Evolutionary conservation across 139 green algal genomes (phyloP).

Genomic region (Pseudopediastrum boryanum): DNA sequence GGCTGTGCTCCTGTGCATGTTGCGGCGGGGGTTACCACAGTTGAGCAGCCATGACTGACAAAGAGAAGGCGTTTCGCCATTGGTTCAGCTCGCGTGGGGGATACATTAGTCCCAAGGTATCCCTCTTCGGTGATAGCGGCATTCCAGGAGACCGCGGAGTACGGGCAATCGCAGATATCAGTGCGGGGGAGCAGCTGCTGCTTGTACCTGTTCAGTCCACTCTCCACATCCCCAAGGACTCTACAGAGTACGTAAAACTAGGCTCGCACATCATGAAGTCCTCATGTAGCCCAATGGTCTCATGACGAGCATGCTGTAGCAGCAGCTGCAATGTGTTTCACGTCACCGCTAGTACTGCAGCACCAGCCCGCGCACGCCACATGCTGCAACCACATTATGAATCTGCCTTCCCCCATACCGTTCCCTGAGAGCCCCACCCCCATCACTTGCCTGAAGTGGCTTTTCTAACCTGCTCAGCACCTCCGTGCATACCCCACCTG

Average conservation of each 20-base stretch:
- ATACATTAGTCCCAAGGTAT: constrained; percentile 37
- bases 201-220: constrained; percentile 43
- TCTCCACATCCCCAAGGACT: constrained; percentile 3
- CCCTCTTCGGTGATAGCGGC: constrained; percentile 40
- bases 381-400: too few relatives aligned
- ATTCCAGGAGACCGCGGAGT: constrained; percentile 41
- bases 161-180: constrained; percentile 42
- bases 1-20: background rate
- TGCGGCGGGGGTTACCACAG: background rate
- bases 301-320: too few relatives aligned
- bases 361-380: too few relatives aligned
- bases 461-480: too few relatives aligned
- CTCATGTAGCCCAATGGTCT: too few relatives aligned
- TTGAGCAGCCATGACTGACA: background rate
- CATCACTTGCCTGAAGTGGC: too few relatives aligned
- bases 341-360: too few relatives aligned
- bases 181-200: constrained; percentile 60
- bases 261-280: background rate
- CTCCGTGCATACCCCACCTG: too few relatives aligned
- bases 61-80: constrained; percentile 10
- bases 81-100: constrained; percentile 43
- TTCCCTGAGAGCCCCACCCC: too few relatives aligned
- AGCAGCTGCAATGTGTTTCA: too few relatives aligned
- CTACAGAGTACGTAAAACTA: too few relatives aligned
- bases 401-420: too few relatives aligned